These are phyloP conservation scores for Scedosporium aurantiacum DNA, from an alignment of 2,329 filamentous ascomycete species.

Conservation along the genomic window DNA sequence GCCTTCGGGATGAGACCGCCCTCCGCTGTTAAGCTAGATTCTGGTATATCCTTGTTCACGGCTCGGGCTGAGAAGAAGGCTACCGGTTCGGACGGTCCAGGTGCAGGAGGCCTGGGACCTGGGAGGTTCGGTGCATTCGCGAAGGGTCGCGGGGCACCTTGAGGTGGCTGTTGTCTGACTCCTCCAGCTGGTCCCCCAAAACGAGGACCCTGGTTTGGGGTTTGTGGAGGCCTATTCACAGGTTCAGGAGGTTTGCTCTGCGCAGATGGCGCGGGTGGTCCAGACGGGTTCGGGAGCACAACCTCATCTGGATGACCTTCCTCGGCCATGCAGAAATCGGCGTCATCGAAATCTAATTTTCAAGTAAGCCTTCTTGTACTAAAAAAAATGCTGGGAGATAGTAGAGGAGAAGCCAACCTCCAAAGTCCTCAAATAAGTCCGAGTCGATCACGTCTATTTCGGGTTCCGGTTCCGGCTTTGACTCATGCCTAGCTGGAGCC, in stretches of 20 bases:
- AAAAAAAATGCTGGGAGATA: neutral
- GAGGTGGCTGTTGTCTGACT: neutral
- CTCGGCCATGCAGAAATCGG: conserved; percentile 60
- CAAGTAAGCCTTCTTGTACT: neutral
- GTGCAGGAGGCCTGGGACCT: conserved; percentile 18
- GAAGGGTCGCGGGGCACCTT: neutral
- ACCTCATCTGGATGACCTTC: conserved; percentile 69
- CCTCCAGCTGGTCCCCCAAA: neutral
- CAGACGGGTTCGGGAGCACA: conserved; percentile 19
- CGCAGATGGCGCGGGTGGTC: conserved; percentile 13
- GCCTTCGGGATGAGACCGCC: conserved; percentile 30
- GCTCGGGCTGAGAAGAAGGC: conserved; percentile 64
- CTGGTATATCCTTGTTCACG: conserved; percentile 40
- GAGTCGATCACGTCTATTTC: neutral
- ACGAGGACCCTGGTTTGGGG: conserved; percentile 18
- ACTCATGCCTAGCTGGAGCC: neutral
- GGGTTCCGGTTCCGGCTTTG: neutral
- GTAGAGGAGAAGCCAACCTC: conserved; percentile 14
- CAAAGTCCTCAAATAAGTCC: conserved; percentile 12
- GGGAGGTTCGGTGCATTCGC: conserved; percentile 9
- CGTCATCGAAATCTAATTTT: conserved; percentile 58
- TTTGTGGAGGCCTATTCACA: conserved; percentile 18
- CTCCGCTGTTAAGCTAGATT: conserved; percentile 26
- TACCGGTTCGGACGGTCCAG: conserved; percentile 27
- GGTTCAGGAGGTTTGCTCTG: conserved; percentile 11